A percentile compares a stretch with the other conserved stretches of the same genome.
Conservation (phyloP, 768 basidiomycete species). For the Suillus bovinus region DNA sequence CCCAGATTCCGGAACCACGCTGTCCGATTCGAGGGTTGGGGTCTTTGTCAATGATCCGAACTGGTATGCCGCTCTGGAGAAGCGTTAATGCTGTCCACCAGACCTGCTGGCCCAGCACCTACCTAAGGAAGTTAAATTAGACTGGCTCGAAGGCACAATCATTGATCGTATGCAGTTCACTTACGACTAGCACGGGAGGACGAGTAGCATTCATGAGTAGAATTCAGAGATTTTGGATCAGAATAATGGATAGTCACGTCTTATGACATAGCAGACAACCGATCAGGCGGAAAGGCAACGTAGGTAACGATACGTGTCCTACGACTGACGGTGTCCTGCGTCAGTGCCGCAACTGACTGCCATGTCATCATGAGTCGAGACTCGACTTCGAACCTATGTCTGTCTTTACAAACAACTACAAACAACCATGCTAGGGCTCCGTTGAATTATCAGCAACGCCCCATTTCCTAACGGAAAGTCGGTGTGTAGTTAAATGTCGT, state of each 20-base stretch:
- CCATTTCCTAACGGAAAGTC: too few species aligned
- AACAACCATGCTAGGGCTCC: too few species aligned
- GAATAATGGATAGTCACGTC: not conserved
- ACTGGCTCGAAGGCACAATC: not conserved
- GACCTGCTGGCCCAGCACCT: slow-evolving; percentile 48
- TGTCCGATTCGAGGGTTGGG: too few species aligned
- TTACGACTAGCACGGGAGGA: slow-evolving; percentile 10
- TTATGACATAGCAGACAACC: not conserved
- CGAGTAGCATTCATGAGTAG: not conserved
- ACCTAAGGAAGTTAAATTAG: slow-evolving; percentile 29
- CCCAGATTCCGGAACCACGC: slow-evolving; percentile 41
- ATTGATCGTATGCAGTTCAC: not conserved
- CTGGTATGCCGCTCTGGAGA: slow-evolving; percentile 28
- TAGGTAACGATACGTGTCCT: not conserved
- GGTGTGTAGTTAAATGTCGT: too few species aligned
- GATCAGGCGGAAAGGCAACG: not conserved
- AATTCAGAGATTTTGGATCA: not conserved
- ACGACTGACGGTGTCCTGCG: too few species aligned
- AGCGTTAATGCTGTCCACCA: slow-evolving; percentile 44
- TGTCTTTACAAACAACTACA: too few species aligned
- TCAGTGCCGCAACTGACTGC: too few species aligned
- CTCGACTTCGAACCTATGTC: too few species aligned
- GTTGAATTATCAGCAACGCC: too few species aligned
- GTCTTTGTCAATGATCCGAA: too few species aligned
- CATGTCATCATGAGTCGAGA: too few species aligned